Evolutionary conservation across 2,329 filamentous ascomycete species (phyloP), one percentile per base, ranked within the genome.

Genomic region (Ceratocystis cubensis): DNA sequence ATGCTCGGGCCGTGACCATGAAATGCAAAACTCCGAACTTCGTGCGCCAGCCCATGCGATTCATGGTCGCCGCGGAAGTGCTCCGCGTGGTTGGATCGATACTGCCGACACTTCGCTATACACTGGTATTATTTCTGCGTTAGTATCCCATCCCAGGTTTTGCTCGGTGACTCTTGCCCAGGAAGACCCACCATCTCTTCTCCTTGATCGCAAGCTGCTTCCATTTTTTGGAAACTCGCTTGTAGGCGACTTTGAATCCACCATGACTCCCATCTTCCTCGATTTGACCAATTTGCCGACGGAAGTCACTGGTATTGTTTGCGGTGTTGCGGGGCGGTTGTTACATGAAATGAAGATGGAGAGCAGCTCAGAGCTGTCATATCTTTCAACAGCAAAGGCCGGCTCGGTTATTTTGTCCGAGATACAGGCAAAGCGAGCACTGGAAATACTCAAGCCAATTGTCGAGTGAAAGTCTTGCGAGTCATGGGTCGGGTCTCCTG

Each of bases 251-350:
- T 89, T 84, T 61, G 85, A 85, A 65, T 86, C 86, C 70, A 84
- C 84, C 67, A 80, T 92, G 44, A 84, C 95, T 1, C 91, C 94
- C 1, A 94, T 99, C 71, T 93, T 91, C 67, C 81, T 99, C 2
- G 91, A 97, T 71, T 81, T 99, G 30, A 85, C 84, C 22, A 85
- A 84, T 53, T 78, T 97, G 50, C 89, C 93, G 0, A 81, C 93
- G 53, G 91, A 96, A 74, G 91, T 91, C 6, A 96, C 92, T 0
- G 93, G 93, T 25, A 96, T 99, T 67, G 91, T 99, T 2, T 96
- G 92, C 71, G 93, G 94, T 33, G 90, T 99, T 1, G 92, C 93
- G 0, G 90, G 91, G 30, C 83, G 86, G 65, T 79, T 97, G 33
- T 88, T 91, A 0, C 84, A 88, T 63, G 88, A 89, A 59, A 86